A percentile compares a stretch with the other conserved stretches of the same genome.
phyloP scores from a whole-genome alignment of 2,329 filamentous ascomycete genomes.

The Curvularia lunata region DNA sequence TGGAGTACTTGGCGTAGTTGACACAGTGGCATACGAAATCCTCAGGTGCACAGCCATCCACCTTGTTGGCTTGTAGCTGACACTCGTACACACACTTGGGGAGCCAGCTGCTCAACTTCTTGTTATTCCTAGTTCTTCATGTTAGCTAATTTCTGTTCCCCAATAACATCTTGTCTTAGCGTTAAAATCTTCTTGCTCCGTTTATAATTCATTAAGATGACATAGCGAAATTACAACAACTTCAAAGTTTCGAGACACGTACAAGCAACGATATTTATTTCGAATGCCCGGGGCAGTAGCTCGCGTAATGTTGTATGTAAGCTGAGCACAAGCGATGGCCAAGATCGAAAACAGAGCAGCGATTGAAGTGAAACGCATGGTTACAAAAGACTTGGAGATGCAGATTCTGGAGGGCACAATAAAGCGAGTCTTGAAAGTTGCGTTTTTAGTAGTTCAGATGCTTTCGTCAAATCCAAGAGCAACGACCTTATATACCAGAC shows the following conservation, averaged over 20 bases:
- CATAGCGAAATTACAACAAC: neutral
- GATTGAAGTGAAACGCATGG: constrained; percentile 11
- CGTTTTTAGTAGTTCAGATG: neutral
- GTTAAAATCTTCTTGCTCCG: neutral
- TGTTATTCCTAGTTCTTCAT: constrained; percentile 17
- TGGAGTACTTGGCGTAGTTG: constrained; percentile 28
- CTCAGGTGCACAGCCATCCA: constrained; percentile 30
- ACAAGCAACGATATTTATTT: constrained; percentile 37
- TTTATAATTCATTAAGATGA: neutral
- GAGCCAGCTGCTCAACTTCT: constrained; percentile 18
- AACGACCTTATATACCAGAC: neutral
- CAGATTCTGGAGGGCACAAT: neutral
- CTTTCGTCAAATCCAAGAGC: neutral
- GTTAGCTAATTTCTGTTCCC: neutral
- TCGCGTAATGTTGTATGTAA: constrained; percentile 33
- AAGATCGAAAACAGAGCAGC: constrained; percentile 8
- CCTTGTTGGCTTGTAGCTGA: constrained; percentile 25
- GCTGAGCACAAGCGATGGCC: constrained; percentile 17
- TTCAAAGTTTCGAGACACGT: neutral
- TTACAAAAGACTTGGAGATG: neutral
- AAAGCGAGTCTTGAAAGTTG: neutral
- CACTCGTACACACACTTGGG: constrained; percentile 26
- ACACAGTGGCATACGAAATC: constrained; percentile 35
- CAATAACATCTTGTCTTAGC: neutral
- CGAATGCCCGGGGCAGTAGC: constrained; percentile 25